These are phyloP conservation scores for Neofusicoccum sp. DNA, from an alignment of 2,329 filamentous ascomycete species.

Conservation along the genomic window DNA sequence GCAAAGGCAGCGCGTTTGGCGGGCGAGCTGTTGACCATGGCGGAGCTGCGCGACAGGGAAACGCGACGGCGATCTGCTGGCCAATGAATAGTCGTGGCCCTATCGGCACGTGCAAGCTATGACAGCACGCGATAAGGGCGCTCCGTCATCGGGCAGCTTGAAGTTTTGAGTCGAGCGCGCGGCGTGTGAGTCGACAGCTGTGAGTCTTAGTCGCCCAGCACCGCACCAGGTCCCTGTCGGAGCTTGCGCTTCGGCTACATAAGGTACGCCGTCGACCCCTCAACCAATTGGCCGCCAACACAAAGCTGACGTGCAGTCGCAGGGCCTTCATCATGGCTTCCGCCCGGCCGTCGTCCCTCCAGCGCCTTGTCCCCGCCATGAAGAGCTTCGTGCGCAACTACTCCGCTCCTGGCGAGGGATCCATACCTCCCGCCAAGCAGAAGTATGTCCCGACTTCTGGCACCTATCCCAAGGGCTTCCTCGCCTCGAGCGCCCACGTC, in stretches of 20 bases:
- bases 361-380: slow-evolving; percentile 27
- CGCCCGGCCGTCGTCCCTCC: slow-evolving; percentile 12
- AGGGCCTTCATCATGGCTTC: slow-evolving; percentile 18
- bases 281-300: not conserved
- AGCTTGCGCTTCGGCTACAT: slow-evolving; percentile 10
- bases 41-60: slow-evolving; percentile 3
- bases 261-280: not conserved
- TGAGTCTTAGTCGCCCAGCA: not conserved
- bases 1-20: slow-evolving; percentile 1
- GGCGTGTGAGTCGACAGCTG: not conserved
- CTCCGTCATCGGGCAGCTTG: slow-evolving; percentile 15
- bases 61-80: slow-evolving; percentile 11
- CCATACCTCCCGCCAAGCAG: slow-evolving; percentile 74
- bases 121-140: slow-evolving; percentile 2
- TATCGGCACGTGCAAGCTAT: slow-evolving; percentile 6
- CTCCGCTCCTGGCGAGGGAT: slow-evolving; percentile 57
- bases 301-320: not conserved
- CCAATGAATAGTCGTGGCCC: slow-evolving; percentile 11
- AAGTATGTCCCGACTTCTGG: slow-evolving; percentile 86
- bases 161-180: slow-evolving; percentile 12
- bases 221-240: not conserved
- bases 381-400: slow-evolving; percentile 51
- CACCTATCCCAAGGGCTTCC: slow-evolving; percentile 87
- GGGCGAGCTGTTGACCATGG: not conserved
- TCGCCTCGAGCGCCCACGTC: slow-evolving; percentile 81